Evolutionary conservation across 768 basidiomycete genomes (phyloP).

Genomic region (Lactifluus hygrophoroides): DNA sequence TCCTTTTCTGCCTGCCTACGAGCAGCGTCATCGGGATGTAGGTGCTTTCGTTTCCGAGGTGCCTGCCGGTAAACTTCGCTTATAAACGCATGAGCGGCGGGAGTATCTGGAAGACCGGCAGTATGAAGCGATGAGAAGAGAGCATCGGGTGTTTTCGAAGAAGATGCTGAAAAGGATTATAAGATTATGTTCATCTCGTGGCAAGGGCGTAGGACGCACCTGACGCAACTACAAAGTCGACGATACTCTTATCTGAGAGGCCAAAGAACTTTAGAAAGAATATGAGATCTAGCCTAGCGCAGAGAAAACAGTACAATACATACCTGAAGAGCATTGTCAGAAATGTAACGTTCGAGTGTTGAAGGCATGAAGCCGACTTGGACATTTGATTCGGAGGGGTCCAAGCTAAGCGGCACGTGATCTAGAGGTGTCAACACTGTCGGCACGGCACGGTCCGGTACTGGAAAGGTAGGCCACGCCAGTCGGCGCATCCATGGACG

Average conservation of each 20-base stretch:
- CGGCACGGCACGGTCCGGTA: slow-evolving; percentile 2
- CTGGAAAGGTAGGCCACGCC: not conserved
- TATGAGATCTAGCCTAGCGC: not conserved
- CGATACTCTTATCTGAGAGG: slow-evolving; percentile 72
- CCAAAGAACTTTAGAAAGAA: slow-evolving; percentile 58
- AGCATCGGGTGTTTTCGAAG: slow-evolving; percentile 70
- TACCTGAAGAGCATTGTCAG: slow-evolving; percentile 68
- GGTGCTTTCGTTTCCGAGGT: slow-evolving; percentile 72
- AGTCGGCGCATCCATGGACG: too few relatives aligned
- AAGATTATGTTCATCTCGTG: slow-evolving; percentile 3
- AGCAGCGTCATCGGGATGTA: slow-evolving; percentile 38
- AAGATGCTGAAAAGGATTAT: slow-evolving; percentile 46
- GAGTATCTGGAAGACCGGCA: slow-evolving; percentile 73
- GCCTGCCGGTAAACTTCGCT: slow-evolving; percentile 65
- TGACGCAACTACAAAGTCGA: slow-evolving; percentile 82
- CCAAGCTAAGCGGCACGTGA: not conserved
- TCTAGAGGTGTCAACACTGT: not conserved
- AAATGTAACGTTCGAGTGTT: slow-evolving; percentile 62
- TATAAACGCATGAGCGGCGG: slow-evolving; percentile 75
- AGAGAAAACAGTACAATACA: slow-evolving; percentile 24
- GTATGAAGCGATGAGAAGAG: slow-evolving; percentile 68
- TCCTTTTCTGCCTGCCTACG: slow-evolving; percentile 71
- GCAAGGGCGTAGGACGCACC: slow-evolving; percentile 39
- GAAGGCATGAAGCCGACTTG: slow-evolving; percentile 39
- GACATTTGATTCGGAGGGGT: too few relatives aligned